Percentiles rank a stretch among this genome's conserved stretches.
These are phyloP conservation scores for Pseudocercospora macadamiae DNA, from an alignment of 2,329 filamentous ascomycete genomes.

Conservation along the genomic window DNA sequence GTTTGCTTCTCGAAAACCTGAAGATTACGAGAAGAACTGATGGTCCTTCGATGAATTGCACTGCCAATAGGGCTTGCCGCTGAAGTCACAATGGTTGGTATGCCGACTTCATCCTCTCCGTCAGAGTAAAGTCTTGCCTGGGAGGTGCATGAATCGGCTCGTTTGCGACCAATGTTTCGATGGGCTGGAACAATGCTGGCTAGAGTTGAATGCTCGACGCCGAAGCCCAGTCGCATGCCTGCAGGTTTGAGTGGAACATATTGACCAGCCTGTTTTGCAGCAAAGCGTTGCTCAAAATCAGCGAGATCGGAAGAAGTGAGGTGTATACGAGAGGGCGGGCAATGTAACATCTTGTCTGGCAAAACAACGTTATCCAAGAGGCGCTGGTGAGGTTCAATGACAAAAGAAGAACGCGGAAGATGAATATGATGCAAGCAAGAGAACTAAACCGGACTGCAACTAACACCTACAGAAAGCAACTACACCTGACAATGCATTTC, in stretches of 20 bases:
- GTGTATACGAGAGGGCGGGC: slow-evolving; percentile 32
- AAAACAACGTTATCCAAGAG: background rate
- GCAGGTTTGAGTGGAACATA: slow-evolving; percentile 5
- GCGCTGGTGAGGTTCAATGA: background rate
- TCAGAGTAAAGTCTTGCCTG: slow-evolving; percentile 20
- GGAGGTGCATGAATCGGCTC: slow-evolving; percentile 25
- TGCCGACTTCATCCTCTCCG: background rate
- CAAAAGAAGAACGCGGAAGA: too few species aligned
- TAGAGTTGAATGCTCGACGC: slow-evolving; percentile 21
- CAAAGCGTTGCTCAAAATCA: slow-evolving; percentile 29
- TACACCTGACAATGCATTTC: too few species aligned
- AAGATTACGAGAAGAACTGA: background rate
- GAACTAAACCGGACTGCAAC: too few species aligned
- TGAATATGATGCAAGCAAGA: too few species aligned
- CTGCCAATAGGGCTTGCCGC: background rate
- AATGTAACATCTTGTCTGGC: slow-evolving; percentile 33
- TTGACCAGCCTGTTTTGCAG: slow-evolving; percentile 22
- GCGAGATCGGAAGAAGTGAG: slow-evolving; percentile 34
- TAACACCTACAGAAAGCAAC: too few species aligned
- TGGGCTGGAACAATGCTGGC: slow-evolving; percentile 24
- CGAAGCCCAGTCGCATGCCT: slow-evolving; percentile 27
- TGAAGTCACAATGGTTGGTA: background rate
- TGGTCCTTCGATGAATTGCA: background rate
- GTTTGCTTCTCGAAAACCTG: background rate
- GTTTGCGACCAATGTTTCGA: slow-evolving; percentile 24